Base-by-base conservation (phyloP, 2,329 filamentous ascomycete genomes). In the Fusarium sp. region DNA sequence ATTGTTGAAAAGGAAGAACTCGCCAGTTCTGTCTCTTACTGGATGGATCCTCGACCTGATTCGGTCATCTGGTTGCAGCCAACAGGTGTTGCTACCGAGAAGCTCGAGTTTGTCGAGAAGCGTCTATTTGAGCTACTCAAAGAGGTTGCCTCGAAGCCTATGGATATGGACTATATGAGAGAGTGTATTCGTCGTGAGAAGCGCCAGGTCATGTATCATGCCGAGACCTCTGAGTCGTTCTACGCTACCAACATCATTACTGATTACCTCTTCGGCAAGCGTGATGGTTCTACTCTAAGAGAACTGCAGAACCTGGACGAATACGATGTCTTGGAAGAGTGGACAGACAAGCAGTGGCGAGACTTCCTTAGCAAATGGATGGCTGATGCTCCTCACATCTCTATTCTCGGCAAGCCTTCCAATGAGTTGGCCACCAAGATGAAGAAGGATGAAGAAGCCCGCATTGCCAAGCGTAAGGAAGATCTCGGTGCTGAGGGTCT, bases 1-100 rank as follows among this genome's bases (percentile, higher is more conserved):
- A 86, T 99, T 62, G 96, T 99, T 3, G 96, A 99, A 76, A 93
- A 91, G 72, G 95, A 98, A 78, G 92, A 97, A 70, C 86, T 98
- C 44, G 92, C 94, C 5, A 97, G 94, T 78, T 92, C 90, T 8
- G 89, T 98, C 12, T 89, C 89, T 47, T 94, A 91, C 77, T 91
- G 88, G 77, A 91, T 88, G 72, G 94, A 97, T 67, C 86, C 89
- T 24, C 88, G 94, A 47, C 93, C 94, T 4, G 91, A 93, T 68
- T 90, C 90, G 14, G 86, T 97, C 51, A 93, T 98, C 57, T 93
- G 91, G 85, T 90, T 99, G 73, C 91, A 92, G 56, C 86, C 97
- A 23, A 94, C 91, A 6, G 91, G 94, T 59, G 95, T 99, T 6
- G 92, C 91, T 24, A 97, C 95, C 0, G 91, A 91, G 59, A 94